Conservation (phyloP, 345 rosid species). For the Acer saccharum region DNA sequence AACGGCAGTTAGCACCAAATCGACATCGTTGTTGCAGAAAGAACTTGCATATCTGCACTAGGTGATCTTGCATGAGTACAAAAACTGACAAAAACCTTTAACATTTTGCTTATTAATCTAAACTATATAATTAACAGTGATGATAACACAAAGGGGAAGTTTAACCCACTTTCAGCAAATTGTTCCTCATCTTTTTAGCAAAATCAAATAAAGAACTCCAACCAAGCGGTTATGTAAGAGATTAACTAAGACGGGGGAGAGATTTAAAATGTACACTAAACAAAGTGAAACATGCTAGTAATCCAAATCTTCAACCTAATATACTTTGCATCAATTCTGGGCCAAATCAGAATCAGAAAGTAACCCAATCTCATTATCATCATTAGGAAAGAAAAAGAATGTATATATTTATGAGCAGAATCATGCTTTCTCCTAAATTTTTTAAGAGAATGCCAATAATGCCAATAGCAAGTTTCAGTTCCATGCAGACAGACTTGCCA, state of each 20-base stretch:
- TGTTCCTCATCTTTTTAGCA: not conserved
- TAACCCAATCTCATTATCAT: not conserved
- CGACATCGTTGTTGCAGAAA: constrained; percentile 95
- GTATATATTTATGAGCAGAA: not conserved
- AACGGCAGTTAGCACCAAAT: constrained; percentile 89
- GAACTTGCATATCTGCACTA: constrained; percentile 98
- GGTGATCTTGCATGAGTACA: constrained; percentile 54
- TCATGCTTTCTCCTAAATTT: not conserved
- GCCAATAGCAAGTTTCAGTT: not conserved
- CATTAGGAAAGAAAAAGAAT: not conserved
- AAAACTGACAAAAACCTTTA: constrained; percentile 20
- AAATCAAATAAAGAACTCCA: not conserved
- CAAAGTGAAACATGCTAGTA: constrained; percentile 2
- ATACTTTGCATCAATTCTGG: not conserved
- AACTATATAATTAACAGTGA: not conserved
- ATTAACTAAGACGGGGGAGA: not conserved
- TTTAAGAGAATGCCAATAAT: not conserved
- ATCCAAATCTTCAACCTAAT: not conserved
- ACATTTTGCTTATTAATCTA: constrained; percentile 7
- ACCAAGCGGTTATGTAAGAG: not conserved
- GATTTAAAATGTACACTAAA: not conserved
- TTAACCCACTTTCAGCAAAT: constrained; percentile 2
- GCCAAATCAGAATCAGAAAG: not conserved
- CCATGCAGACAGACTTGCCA: not conserved
- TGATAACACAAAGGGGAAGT: not conserved